Base-by-base conservation (phyloP, 768 basidiomycete species). In the Hygrocybe coccinea region DNA sequence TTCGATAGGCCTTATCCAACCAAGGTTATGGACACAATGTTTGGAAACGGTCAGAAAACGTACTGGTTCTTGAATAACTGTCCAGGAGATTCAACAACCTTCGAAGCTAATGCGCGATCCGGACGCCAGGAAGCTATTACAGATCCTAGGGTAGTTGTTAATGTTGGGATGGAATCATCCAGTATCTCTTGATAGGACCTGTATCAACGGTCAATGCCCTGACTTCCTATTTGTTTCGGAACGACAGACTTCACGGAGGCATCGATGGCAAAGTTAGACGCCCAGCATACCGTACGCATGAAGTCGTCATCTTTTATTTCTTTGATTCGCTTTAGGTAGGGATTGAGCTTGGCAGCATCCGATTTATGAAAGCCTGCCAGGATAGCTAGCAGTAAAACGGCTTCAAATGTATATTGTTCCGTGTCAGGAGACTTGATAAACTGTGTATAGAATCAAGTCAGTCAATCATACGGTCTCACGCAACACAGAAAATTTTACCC, bases 331-430 rank as follows among this genome's bases (percentile, higher is more conserved):
- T 77, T 77, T 8, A 87, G 71, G 62, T 85, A 87, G 1, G 81
- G 80, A 65, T 89, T 89, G 37, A 86, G 75, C 59, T 79, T 84
- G 9, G 83, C 81, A 9, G 84, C 84, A 62, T 86, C 85, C 0
- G 84, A 85, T 62, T 83, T 85, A 65, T 87, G 87, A 64, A 83
- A 89, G 61, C 86, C 86, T 52, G 81, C 81, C 2, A 89, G 76
- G 34, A 86, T 67, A 10, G 81, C 74, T n/a, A 87, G 74, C 5
- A 88, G 69, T 5, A 87, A 69, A 0, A 76, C 69, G 1, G 83
- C 81, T 62, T 86, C 84, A 52, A 85, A 82, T 0, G 83, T 76
- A 63, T 70, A 85, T 48, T 74, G 72, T 58, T 79, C 77, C 3
- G 79, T 86, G 19, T 79, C 77, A 1, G 76, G 77, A 9, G 74